Evolutionary conservation across 2,329 filamentous ascomycete genomes (phyloP).

Genomic region (Pseudocercospora macadamiae): DNA sequence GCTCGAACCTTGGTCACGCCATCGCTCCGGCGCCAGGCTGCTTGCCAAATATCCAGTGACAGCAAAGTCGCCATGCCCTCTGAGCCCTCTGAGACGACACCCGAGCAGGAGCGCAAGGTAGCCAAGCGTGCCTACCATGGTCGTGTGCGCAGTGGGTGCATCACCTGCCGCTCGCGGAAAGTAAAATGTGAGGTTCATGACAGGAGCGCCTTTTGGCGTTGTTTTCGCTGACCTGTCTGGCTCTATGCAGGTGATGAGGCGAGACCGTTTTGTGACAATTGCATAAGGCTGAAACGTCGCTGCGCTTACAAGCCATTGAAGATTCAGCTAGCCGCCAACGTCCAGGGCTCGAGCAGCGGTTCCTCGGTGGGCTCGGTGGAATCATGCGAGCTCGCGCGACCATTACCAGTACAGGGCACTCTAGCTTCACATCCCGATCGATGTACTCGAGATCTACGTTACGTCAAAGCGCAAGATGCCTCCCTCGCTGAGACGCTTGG

Average conservation of each 20-base stretch:
- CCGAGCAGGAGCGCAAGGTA: not conserved
- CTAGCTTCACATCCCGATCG: not conserved
- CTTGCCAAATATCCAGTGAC: not conserved
- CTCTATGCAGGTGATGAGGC: not conserved
- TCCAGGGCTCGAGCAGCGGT: not conserved
- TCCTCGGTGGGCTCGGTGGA: not conserved
- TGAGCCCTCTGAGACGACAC: not conserved
- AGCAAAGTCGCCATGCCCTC: not conserved
- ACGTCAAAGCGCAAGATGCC: not conserved
- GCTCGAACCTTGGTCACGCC: not conserved
- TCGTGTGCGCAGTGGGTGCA: not conserved
- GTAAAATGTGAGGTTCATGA: not conserved
- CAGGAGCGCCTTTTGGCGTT: not conserved
- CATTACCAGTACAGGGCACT: not conserved
- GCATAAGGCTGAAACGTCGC: not conserved
- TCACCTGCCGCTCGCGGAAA: not conserved
- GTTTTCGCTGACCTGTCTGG: not conserved
- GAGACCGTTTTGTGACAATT: not conserved
- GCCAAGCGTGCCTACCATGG: not conserved
- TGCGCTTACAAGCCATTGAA: not conserved
- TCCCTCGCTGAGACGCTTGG: not conserved
- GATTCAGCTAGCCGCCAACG: not conserved
- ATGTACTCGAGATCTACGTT: not conserved
- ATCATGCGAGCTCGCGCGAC: conserved; percentile 1
- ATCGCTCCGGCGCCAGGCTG: not conserved